Conservation (phyloP, 139 green algal genomes). For the Bryopsis sp. region DNA sequence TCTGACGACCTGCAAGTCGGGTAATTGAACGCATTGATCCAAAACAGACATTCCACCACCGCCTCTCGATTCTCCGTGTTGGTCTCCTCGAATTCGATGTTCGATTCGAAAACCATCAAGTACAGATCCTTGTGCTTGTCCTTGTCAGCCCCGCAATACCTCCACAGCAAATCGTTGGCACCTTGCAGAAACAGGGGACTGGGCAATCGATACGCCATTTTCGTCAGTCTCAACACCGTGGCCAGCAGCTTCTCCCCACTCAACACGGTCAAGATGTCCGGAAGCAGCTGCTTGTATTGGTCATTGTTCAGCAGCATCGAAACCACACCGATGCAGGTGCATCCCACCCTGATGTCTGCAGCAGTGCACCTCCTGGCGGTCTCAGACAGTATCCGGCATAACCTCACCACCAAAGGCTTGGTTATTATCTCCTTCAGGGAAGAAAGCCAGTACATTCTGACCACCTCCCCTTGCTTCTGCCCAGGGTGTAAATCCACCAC, state of each 20-base stretch:
- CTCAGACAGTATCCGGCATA: not conserved
- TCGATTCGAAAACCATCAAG: not conserved
- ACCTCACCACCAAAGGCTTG: not conserved
- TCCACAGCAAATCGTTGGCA: not conserved
- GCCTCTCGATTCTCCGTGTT: not conserved
- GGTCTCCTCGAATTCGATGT: not conserved
- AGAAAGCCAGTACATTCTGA: not conserved
- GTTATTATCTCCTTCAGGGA: not conserved
- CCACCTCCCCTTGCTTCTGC: not conserved
- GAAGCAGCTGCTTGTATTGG: not conserved
- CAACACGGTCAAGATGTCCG: not conserved
- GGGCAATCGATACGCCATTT: not conserved
- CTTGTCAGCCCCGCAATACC: not conserved
- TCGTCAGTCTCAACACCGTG: not conserved
- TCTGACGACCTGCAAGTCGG: not conserved
- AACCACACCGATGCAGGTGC: not conserved
- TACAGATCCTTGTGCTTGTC: constrained; percentile 2
- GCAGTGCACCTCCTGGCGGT: not conserved
- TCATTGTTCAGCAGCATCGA: not conserved
- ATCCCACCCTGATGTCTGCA: not conserved
- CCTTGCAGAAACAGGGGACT: not conserved
- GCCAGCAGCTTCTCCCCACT: not conserved
- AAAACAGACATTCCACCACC: constrained; percentile 1
- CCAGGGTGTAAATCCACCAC: not conserved
- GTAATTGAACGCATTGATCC: not conserved